Evolutionary conservation across 139 green algal species (phyloP).

Genomic region (Microglena sp.): DNA sequence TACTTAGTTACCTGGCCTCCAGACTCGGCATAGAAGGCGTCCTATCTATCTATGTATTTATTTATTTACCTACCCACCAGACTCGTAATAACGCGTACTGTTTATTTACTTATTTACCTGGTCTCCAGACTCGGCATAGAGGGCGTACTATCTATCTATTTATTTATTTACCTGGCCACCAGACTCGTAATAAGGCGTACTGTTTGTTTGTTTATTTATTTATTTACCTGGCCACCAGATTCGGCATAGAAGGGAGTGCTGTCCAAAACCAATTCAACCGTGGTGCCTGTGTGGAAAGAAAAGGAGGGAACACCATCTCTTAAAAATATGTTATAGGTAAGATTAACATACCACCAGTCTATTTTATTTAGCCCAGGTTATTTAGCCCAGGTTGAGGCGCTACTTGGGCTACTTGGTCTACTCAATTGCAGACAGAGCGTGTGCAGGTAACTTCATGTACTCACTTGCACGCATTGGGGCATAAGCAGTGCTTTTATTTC

Average conservation of each 20-base stretch:
- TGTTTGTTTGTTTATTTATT: not conserved
- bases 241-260: slow-evolving; percentile 83
- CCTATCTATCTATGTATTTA: not conserved
- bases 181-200: slow-evolving; percentile 84
- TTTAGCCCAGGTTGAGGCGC: too few species aligned
- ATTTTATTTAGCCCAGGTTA: too few species aligned
- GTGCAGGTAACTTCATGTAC: too few species aligned
- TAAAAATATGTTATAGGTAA: too few species aligned
- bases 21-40: not conserved
- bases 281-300: slow-evolving; percentile 22
- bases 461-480: too few species aligned
- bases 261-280: slow-evolving; percentile 65
- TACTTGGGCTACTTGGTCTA: too few species aligned
- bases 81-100: not conserved
- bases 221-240: slow-evolving; percentile 60
- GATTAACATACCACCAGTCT: too few species aligned
- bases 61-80: not conserved
- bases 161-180: slow-evolving; percentile 53
- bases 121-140: slow-evolving; percentile 75
- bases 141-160: slow-evolving; percentile 8
- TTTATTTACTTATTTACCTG: not conserved
- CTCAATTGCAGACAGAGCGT: too few species aligned
- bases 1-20: slow-evolving; percentile 40
- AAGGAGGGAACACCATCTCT: not conserved
- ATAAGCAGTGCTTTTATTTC: too few species aligned